A percentile compares a stretch with the other conserved stretches of the same genome.
phyloP scores from a whole-genome alignment of 1,284 basidiomycete genomes.

The Ustilago hordei region DNA sequence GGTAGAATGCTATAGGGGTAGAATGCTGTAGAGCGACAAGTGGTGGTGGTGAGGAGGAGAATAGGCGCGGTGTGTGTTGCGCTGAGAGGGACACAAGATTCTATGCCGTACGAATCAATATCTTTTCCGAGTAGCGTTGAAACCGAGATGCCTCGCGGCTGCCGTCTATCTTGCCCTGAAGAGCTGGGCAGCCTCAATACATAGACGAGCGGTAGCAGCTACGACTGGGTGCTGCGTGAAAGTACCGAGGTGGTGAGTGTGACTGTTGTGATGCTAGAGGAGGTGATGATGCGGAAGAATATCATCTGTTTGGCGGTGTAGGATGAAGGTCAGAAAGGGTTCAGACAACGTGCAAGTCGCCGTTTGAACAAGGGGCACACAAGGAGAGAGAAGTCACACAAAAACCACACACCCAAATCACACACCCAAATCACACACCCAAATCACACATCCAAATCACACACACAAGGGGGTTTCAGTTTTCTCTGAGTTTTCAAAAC shows the following conservation, averaged over 20 bases:
- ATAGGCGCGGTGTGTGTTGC: conserved; percentile 9
- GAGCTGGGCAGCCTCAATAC: neutral
- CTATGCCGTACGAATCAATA: conserved; percentile 21
- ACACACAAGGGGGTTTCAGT: no score
- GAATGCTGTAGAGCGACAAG: neutral
- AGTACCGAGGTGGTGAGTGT: neutral
- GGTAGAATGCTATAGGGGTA: no score
- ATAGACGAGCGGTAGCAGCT: neutral
- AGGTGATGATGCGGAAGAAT: neutral
- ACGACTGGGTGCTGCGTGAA: neutral
- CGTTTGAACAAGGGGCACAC: conserved; percentile 1
- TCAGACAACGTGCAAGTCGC: conserved; percentile 3
- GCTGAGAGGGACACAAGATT: neutral
- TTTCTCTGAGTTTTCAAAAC: no score
- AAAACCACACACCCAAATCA: neutral
- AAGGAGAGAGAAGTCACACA: neutral
- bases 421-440: neutral
- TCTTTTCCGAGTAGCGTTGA: neutral
- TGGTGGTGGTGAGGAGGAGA: neutral
- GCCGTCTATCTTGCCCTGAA: neutral
- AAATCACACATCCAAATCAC: neutral
- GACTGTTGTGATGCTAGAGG: neutral
- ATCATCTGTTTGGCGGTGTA: neutral
- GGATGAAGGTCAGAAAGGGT: neutral
- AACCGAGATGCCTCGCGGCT: neutral